These are phyloP conservation scores for Symbiotaphrina buchneri DNA, from an alignment of 495 filamentous ascomycete species.

Conservation along the genomic window DNA sequence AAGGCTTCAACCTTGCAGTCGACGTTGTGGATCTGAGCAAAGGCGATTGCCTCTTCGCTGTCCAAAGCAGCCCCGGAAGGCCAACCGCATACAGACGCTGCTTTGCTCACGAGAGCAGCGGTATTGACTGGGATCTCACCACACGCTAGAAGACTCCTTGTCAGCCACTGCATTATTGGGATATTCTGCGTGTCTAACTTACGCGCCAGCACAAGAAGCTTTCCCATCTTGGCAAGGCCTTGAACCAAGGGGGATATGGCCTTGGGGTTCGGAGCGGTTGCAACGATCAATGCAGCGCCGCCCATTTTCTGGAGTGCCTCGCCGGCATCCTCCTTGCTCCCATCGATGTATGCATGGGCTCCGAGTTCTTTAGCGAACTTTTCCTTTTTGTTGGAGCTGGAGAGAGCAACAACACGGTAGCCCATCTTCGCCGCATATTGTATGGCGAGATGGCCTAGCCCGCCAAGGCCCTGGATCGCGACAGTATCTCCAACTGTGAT, in stretches of 20 bases:
- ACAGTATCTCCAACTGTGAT: conserved; percentile 32
- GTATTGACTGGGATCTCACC: conserved; percentile 30
- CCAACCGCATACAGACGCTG: conserved; percentile 33
- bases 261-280: conserved; percentile 35
- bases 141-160: conserved; percentile 12
- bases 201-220: conserved; percentile 33
- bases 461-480: conserved; percentile 41
- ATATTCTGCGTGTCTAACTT: conserved; percentile 7
- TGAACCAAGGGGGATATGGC: conserved; percentile 27
- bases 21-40: conserved; percentile 30
- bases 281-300: conserved; percentile 36
- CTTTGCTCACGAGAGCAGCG: conserved; percentile 20
- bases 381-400: conserved; percentile 29
- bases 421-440: conserved; percentile 45
- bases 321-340: conserved; percentile 24
- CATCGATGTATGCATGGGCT: conserved; percentile 45
- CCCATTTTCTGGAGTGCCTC: conserved; percentile 30
- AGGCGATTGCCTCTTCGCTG: conserved; percentile 40
- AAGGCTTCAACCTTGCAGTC: conserved; percentile 42
- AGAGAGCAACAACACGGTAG: conserved; percentile 39
- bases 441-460: conserved; percentile 42
- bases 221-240: conserved; percentile 31
- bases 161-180: no score
- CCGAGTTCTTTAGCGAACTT: conserved; percentile 36
- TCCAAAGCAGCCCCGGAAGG: conserved; percentile 39